phyloP scores from a whole-genome alignment of 768 basidiomycete genomes.

The Crassisporium funariophilum region DNA sequence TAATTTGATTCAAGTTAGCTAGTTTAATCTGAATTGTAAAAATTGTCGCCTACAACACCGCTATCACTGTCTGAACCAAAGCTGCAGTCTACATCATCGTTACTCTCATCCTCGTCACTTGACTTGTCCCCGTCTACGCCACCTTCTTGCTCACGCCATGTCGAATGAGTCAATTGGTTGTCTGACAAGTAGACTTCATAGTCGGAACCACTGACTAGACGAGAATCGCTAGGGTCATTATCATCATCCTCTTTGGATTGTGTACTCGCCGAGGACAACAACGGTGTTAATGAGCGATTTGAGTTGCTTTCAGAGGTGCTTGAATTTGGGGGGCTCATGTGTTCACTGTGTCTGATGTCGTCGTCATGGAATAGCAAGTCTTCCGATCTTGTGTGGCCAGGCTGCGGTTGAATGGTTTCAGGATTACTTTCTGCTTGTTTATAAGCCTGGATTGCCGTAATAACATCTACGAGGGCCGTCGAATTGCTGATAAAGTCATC shows the following conservation, averaged over 20 bases:
- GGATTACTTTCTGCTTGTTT: background rate
- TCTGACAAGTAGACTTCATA: conserved; percentile 2
- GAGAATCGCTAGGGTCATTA: background rate
- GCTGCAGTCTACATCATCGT: background rate
- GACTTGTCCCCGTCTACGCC: background rate
- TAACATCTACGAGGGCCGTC: conserved; percentile 1
- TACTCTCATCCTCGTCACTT: background rate
- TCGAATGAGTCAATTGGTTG: background rate
- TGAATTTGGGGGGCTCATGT: background rate
- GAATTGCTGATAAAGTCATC: conserved; percentile 2
- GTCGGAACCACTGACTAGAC: conserved; percentile 4
- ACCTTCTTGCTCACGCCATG: background rate
- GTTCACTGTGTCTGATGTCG: background rate
- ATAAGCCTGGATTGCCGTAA: background rate
- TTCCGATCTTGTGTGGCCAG: too few species aligned
- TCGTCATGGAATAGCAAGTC: background rate
- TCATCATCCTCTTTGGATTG: background rate
- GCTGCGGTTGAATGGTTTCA: background rate
- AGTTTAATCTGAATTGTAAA: background rate
- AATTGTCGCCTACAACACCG: background rate
- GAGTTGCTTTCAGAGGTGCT: background rate
- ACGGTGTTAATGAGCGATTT: background rate
- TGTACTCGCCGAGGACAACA: background rate
- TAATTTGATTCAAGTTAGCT: background rate
- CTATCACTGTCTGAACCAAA: background rate